Evolutionary conservation across 2,329 filamentous ascomycete genomes (phyloP).

Genomic region (Diaporthe amygdali): DNA sequence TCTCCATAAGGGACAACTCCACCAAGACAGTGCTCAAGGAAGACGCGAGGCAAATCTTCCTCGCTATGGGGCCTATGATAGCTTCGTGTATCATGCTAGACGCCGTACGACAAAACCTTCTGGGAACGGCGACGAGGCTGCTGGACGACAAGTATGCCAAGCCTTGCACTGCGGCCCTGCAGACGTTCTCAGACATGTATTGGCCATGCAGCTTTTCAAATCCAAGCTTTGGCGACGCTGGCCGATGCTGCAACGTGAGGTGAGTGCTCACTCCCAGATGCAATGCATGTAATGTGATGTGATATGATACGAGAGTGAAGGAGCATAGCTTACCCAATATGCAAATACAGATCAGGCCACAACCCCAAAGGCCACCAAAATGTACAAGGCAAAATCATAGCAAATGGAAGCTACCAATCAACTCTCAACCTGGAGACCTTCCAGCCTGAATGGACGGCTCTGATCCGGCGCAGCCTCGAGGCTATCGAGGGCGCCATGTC

Average conservation of each 20-base stretch:
- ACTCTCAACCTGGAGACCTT: neutral
- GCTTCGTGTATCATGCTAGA: neutral
- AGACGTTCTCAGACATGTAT: neutral
- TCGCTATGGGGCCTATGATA: neutral
- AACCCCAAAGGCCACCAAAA: constrained; percentile 5
- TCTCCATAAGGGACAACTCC: neutral
- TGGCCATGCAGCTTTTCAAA: constrained; percentile 4
- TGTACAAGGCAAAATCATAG: neutral
- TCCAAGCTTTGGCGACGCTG: neutral
- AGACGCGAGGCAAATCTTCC: neutral
- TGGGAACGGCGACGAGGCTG: constrained; percentile 5
- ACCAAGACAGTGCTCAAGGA: neutral
- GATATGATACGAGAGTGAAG: fast-evolving
- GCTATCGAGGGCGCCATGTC: neutral
- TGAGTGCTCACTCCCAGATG: neutral
- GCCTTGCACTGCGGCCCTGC: neutral
- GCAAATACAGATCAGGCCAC: neutral
- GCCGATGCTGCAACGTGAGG: neutral
- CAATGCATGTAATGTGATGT: too few relatives aligned
- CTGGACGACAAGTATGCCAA: constrained; percentile 1
- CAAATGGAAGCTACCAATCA: neutral
- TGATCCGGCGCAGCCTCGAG: neutral
- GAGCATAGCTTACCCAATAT: neutral
- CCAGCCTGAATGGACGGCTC: neutral
- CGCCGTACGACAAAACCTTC: neutral